These are phyloP conservation scores for Neoascochyta sp. DNA, from an alignment of 2,329 filamentous ascomycete genomes.

Conservation along the genomic window DNA sequence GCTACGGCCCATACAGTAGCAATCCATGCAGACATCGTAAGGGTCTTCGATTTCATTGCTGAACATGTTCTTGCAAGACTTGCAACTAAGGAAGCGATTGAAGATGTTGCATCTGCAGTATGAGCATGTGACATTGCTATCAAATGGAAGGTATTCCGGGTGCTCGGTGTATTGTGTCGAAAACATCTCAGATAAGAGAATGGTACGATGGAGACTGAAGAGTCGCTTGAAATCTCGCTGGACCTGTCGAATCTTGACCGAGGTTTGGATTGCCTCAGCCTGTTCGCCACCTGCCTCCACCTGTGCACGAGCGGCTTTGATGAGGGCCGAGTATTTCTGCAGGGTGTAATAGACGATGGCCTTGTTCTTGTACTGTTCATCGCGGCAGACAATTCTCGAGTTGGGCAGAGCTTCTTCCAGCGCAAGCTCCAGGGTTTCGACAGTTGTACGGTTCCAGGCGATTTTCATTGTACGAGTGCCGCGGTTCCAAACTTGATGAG, in stretches of 20 bases:
- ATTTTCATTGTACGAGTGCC: conserved; percentile 96
- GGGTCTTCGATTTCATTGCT: conserved; percentile 71
- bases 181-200: conserved; percentile 85
- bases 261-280: conserved; percentile 38
- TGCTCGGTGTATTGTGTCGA: conserved; percentile 63
- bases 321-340: conserved; percentile 65
- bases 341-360: conserved; percentile 88
- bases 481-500: conserved; percentile 97
- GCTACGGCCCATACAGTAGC: conserved; percentile 94
- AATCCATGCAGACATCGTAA: conserved; percentile 98
- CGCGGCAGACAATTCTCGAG: conserved; percentile 85
- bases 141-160: conserved; percentile 74
- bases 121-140: conserved; percentile 89
- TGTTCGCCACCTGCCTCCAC: conserved; percentile 45
- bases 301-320: conserved; percentile 57
- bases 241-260: conserved; percentile 63
- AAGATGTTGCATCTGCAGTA: conserved; percentile 97
- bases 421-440: conserved; percentile 83
- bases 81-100: conserved; percentile 92
- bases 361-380: conserved; percentile 99
- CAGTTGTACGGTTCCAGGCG: conserved; percentile 94
- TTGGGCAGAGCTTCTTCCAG: conserved; percentile 83
- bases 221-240: conserved; percentile 77
- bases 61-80: conserved; percentile 68
- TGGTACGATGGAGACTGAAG: conserved; percentile 71